These are phyloP conservation scores for Colletotrichum filicis DNA, from an alignment of 2,329 filamentous ascomycete species.

Conservation along the genomic window DNA sequence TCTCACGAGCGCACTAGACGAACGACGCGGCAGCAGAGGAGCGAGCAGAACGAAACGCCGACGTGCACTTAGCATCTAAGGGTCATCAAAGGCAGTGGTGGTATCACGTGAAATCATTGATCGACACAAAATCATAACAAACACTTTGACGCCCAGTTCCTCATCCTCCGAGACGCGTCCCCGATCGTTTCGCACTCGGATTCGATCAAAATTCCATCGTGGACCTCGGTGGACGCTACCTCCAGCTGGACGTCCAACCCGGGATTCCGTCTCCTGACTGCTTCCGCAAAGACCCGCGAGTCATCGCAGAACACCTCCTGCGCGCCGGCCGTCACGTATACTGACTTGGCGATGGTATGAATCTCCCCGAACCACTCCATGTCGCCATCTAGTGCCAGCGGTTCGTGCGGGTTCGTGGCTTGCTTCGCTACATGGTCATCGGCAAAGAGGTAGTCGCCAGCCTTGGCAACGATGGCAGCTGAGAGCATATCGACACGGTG, in stretches of 20 bases:
- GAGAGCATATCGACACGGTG: slow-evolving; percentile 2
- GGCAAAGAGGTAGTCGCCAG: not conserved
- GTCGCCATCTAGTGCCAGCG: not conserved
- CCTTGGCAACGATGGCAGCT: not conserved
- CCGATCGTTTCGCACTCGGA: not conserved
- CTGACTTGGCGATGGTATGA: not conserved
- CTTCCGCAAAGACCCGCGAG: not conserved
- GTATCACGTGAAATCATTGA: not conserved
- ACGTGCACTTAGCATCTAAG: not conserved
- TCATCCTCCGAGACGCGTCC: not conserved
- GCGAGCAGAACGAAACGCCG: not conserved
- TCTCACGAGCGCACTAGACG: not conserved
- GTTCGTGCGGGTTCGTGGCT: not conserved
- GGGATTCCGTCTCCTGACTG: not conserved
- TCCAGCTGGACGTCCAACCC: not conserved
- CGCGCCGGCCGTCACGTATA: not conserved
- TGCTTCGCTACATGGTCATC: not conserved
- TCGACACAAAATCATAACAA: not conserved
- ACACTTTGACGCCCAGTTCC: not conserved
- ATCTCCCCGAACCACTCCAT: slow-evolving; percentile 1
- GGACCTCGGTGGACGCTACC: not conserved
- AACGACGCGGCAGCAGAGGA: not conserved
- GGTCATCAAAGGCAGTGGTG: not conserved
- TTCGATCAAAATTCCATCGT: slow-evolving; percentile 4
- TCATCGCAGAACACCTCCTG: not conserved